These are phyloP conservation scores for Zygosaccharomyces kombuchaensis DNA, from an alignment of 805 yeast genomes.

Conservation along the genomic window DNA sequence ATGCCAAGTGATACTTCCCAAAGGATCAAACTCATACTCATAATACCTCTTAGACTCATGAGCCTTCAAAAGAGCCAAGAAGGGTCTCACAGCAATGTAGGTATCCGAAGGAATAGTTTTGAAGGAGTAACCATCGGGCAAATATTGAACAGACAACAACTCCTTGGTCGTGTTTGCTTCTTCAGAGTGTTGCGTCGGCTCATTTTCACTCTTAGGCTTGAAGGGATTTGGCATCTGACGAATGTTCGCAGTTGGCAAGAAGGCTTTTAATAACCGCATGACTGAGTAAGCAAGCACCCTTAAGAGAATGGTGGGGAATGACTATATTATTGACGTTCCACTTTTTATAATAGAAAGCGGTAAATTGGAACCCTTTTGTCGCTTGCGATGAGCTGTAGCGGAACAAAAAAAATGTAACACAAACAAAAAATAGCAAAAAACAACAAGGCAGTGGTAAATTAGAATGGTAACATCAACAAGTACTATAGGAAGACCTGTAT, in stretches of 20 bases:
- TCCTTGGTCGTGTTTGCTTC: not conserved
- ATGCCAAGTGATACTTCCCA: conserved; percentile 9
- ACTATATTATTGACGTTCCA: not conserved
- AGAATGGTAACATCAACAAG: too few relatives aligned
- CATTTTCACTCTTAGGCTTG: not conserved
- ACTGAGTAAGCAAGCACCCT: not conserved
- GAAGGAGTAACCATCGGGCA: conserved; percentile 6
- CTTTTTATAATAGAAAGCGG: not conserved
- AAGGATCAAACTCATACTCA: conserved; percentile 11
- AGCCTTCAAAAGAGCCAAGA: conserved; percentile 16
- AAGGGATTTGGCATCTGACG: not conserved
- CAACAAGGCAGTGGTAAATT: too few relatives aligned
- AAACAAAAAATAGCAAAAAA: not conserved
- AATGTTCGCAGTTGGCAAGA: not conserved
- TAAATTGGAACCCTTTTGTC: not conserved
- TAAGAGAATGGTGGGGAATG: not conserved
- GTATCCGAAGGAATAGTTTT: conserved; percentile 15
- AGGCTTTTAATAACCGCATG: not conserved
- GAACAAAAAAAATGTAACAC: not conserved
- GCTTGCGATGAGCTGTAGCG: not conserved
- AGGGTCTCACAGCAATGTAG: conserved; percentile 12
- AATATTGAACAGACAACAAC: not conserved
- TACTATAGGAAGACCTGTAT: too few relatives aligned
- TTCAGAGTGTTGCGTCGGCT: not conserved
- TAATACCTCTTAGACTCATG: conserved; percentile 16